A percentile compares a stretch with the other conserved stretches of the same genome.
Evolutionary conservation across 2,329 filamentous ascomycete species (phyloP).

Genomic region (Sphaerulina populicola): DNA sequence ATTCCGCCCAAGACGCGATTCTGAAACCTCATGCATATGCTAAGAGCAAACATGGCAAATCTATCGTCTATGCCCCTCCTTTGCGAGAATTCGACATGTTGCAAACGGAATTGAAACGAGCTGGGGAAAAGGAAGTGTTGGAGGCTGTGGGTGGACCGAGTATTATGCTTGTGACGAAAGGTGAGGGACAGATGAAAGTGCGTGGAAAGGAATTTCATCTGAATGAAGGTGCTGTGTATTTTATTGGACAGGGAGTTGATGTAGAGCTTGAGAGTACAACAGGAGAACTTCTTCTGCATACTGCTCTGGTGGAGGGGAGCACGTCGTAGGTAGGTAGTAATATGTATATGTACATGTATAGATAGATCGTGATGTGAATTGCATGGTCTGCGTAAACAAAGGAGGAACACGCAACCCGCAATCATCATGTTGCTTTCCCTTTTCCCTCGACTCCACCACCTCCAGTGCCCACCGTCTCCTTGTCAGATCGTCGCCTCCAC

Average conservation of each 20-base stretch:
- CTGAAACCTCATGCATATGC: constrained; percentile 45
- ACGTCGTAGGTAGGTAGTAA: constrained; percentile 9
- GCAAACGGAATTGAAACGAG: constrained; percentile 46
- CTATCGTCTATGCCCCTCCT: constrained; percentile 56
- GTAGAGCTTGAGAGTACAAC: constrained; percentile 39
- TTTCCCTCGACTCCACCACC: too few species aligned
- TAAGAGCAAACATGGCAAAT: constrained; percentile 52
- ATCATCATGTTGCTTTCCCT: neutral
- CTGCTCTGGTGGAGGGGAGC: constrained; percentile 37
- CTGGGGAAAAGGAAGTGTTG: constrained; percentile 53
- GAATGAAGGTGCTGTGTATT: constrained; percentile 57
- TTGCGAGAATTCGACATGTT: constrained; percentile 66
- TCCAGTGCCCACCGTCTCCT: neutral
- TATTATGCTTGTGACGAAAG: constrained; percentile 55
- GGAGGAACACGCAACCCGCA: too few species aligned
- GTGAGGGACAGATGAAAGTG: constrained; percentile 49
- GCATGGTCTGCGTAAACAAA: too few species aligned
- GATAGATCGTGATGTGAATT: neutral
- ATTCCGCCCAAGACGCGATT: constrained; percentile 49
- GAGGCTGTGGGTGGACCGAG: constrained; percentile 51
- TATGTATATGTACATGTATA: neutral
- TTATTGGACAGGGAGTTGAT: constrained; percentile 52
- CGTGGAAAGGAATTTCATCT: constrained; percentile 48
- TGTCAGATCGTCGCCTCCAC: constrained; percentile 8
- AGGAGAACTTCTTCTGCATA: constrained; percentile 41